Base-by-base conservation (phyloP, 352 stramenopile species). In the Phytophthora idaei region DNA sequence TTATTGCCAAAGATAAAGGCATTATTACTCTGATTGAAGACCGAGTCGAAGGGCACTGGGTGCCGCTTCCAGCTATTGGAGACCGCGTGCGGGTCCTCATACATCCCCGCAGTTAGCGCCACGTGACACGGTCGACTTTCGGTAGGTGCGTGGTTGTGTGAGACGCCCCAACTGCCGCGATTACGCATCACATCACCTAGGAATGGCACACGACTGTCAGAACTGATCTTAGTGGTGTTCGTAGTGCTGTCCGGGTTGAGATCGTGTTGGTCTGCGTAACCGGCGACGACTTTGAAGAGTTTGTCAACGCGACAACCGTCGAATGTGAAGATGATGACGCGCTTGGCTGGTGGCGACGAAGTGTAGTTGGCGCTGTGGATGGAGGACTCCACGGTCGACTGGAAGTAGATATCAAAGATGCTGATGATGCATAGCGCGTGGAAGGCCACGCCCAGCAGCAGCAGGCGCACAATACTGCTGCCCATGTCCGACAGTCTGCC, bases 351-450 rank as follows among this genome's bases (percentile, higher is more conserved):
- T 25, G 80, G 69, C n/a, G 64, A 57, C 27, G 56, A 57, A 0
- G 76, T 67, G 49, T 76, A 81, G 36, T 60, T 68, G 14, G 82
- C 51, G 32, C 71, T 86, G 57, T 67, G 69, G 53, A 94, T 83
- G 62, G 76, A 73, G 28, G 73, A 69, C 42, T 89, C 84, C 1
- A 94, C 83, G 14, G 86, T 71, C 29, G 85, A 93, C 67, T 89
- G 90, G 73, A 94, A 95, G 84, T 95, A 94, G 39, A 95, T 90
- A 71, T 95, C 87, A 50, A 95, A 92, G 69, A 94, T 87, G 75
- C 84, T 92, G 28, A 89, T 65, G 67, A 95, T 76, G 78, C 90
- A 93, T 41, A 90, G 70, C 48, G 74, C 74, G 67, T 95, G 87
- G 78, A 95, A 94, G 31, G 81, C 63, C 29, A 92, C 82, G 57